Base-by-base conservation (phyloP, 768 basidiomycete species). In the Peribolospora baueri region DNA sequence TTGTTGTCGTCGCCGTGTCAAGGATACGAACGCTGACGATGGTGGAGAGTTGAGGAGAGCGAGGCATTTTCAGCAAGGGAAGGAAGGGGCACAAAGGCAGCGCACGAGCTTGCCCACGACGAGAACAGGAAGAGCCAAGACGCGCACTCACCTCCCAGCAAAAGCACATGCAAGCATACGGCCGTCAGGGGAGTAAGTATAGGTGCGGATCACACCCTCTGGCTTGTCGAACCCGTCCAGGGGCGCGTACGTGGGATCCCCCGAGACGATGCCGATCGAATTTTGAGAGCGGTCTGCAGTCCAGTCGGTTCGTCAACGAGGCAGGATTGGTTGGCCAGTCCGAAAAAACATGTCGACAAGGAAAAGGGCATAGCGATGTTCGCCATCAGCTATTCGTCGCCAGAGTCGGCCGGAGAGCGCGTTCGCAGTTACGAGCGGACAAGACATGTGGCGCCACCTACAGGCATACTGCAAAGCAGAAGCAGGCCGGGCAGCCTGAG, bases 131-230 rank as follows among this genome's bases (percentile, higher is more conserved):
- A 38, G 46, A 43, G 41, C 8, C 7, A 39, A 39, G 39, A 54
- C 39, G 43, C n/a, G 38, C 38, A 75, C 81, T 67, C 61, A 86
- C 84, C 72, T 72, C 58, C 71, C 73, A 48, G 84, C 78, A 63
- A 86, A 71, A 48, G 80, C 80, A 70, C 84, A 84, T 49, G 84
- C 87, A 65, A 81, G 85, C 58, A 86, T 73, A 65, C 83, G 75
- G 63, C 88, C 90, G 64, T 93, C 84, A 55, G 74, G 72, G 65
- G 84, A 87, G 69, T 91, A 91, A 60, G 75, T 74, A 66, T 76
- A 82, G 54, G 77, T 80, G 62, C 82, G 76, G 46, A 80, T 79
- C 55, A 84, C 72, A 38, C 74, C 76, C 48, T 83, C 81, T 49
- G 83, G 82, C 42, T 69, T 72, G 56, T 68, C 67, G 61, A 82